Evolutionary conservation across 2,329 filamentous ascomycete species (phyloP).

Genomic region (Cyclaneusma minus): DNA sequence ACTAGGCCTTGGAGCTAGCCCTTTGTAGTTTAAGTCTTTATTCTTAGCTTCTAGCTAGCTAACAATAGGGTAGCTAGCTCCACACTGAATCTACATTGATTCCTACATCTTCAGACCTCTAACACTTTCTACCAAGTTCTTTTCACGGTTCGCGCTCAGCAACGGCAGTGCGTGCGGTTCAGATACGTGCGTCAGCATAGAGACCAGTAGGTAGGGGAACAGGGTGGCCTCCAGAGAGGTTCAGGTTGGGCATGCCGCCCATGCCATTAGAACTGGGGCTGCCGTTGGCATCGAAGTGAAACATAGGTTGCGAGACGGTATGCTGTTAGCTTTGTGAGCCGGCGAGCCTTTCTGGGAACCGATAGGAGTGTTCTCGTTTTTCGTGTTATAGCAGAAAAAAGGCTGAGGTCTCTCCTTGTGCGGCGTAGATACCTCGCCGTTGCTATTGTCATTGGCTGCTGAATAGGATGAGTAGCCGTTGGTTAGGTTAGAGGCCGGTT

Average conservation of each 20-base stretch:
- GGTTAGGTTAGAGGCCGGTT: slow-evolving; percentile 35
- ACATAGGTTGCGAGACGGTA: slow-evolving; percentile 37
- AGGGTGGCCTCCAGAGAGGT: slow-evolving; percentile 33
- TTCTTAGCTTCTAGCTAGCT: too few species aligned
- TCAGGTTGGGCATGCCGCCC: slow-evolving; percentile 35
- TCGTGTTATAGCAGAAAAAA: slow-evolving; percentile 46
- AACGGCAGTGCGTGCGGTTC: slow-evolving; percentile 32
- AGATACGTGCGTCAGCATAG: slow-evolving; percentile 26
- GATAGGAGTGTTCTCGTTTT: slow-evolving; percentile 62
- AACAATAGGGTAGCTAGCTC: too few species aligned
- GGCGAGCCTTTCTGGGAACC: slow-evolving; percentile 74
- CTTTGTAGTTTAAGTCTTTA: too few species aligned
- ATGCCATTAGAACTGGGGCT: slow-evolving; percentile 14
- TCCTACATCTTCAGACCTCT: too few species aligned
- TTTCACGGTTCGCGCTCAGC: slow-evolving; percentile 68
- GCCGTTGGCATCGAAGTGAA: slow-evolving; percentile 33
- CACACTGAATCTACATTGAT: too few species aligned
- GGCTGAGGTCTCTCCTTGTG: slow-evolving; percentile 49
- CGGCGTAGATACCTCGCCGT: slow-evolving; percentile 38
- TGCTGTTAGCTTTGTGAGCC: slow-evolving; percentile 59
- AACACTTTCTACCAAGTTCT: too few species aligned
- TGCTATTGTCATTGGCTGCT: slow-evolving; percentile 16
- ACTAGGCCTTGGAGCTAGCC: too few species aligned
- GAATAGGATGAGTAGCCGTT: slow-evolving; percentile 24
- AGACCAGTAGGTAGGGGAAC: slow-evolving; percentile 18